A percentile compares a stretch with the other conserved stretches of the same genome.
phyloP scores from a whole-genome alignment of 768 basidiomycete species.

The Amyloporia xantha region DNA sequence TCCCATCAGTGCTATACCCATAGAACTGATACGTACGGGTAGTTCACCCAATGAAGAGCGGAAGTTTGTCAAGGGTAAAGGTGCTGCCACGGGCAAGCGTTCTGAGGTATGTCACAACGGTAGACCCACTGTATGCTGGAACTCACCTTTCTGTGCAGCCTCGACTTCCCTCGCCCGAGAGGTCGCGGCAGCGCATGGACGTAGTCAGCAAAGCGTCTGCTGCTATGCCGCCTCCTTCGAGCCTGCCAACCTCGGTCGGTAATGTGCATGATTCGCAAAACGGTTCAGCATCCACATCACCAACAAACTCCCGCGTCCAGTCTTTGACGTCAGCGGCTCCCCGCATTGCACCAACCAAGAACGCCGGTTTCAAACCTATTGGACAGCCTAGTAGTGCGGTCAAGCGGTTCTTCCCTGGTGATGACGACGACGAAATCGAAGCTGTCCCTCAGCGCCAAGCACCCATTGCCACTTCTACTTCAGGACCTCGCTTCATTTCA shows the following conservation, averaged over 20 bases:
- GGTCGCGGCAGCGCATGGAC: not conserved
- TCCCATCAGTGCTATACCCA: slow-evolving; percentile 27
- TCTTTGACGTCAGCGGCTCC: slow-evolving; percentile 2
- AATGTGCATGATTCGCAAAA: not conserved
- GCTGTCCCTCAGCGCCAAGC: not conserved
- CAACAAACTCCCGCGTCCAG: not conserved
- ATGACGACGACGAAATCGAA: slow-evolving; percentile 61
- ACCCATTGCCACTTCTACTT: not conserved
- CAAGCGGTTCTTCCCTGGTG: slow-evolving; percentile 77
- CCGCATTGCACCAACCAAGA: slow-evolving; percentile 23
- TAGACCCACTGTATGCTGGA: too few relatives aligned
- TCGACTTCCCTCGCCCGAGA: not conserved
- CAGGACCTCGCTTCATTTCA: not conserved
- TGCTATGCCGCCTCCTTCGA: slow-evolving; percentile 1
- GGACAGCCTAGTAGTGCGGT: slow-evolving; percentile 48
- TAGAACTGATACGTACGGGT: slow-evolving; percentile 7
- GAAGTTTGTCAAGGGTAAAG: not conserved
- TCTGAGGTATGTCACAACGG: slow-evolving; percentile 10
- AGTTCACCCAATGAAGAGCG: not conserved
- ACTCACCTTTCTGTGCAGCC: too few relatives aligned
- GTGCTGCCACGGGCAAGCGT: slow-evolving; percentile 9
- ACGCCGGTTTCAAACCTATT: slow-evolving; percentile 63
- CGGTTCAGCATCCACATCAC: not conserved
- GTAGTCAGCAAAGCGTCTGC: not conserved
- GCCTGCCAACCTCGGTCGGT: not conserved